A percentile compares a stretch with the other conserved stretches of the same genome.
Conservation (phyloP, 768 basidiomycete genomes). For the Omphalotus guepiniiformis region DNA sequence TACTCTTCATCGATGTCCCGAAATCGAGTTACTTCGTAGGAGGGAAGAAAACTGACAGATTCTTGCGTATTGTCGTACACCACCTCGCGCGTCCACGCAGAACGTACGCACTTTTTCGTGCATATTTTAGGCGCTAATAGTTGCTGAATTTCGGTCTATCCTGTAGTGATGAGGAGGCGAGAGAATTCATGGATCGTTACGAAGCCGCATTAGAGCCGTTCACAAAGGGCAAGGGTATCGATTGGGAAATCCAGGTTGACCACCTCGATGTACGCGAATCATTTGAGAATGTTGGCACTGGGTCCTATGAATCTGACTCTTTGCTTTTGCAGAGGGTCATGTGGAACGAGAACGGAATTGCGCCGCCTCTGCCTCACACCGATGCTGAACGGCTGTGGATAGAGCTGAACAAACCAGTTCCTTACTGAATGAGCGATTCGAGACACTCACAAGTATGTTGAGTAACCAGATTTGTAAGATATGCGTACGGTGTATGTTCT, state of each 20-base stretch:
- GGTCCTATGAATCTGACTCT: no score
- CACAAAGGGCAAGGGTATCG: slow-evolving; percentile 11
- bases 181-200: slow-evolving; percentile 8
- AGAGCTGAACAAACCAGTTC: no score
- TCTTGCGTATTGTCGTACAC: slow-evolving; percentile 18
- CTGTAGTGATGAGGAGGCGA: background rate
- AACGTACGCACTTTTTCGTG: slow-evolving; percentile 8
- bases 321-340: no score
- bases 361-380: no score
- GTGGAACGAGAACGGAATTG: no score
- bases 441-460: no score
- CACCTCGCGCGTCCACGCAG: slow-evolving; percentile 17
- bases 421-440: no score
- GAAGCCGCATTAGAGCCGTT: slow-evolving; percentile 10
- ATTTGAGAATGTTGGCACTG: no score
- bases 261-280: slow-evolving; percentile 9
- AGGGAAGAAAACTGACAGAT: slow-evolving; percentile 13
- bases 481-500: no score
- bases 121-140: background rate
- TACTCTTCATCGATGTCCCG: slow-evolving; percentile 22
- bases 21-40: slow-evolving; percentile 17
- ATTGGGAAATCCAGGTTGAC: slow-evolving; percentile 9
- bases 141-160: background rate
- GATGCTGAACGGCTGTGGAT: no score
- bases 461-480: no score